phyloP scores from a whole-genome alignment of 1,284 basidiomycete species.

The Inonotus hispidus region DNA sequence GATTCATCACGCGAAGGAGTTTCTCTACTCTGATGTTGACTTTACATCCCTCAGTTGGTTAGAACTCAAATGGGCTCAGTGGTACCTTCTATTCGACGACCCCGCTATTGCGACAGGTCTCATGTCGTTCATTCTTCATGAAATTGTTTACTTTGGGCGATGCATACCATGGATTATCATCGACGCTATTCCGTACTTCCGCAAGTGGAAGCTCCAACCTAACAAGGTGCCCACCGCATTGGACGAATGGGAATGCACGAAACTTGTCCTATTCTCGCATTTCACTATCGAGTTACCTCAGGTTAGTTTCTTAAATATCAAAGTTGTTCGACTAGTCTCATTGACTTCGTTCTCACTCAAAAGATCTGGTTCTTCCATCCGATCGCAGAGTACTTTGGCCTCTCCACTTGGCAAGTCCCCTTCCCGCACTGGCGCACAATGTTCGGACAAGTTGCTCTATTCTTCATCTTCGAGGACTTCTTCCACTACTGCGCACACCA shows the following conservation, averaged over 20 bases:
- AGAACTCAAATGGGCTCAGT: conserved; percentile 76
- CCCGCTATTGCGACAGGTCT: conserved; percentile 93
- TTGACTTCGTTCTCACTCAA: conserved; percentile 1
- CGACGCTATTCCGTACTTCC: conserved; percentile 91
- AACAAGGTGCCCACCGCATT: conserved; percentile 73
- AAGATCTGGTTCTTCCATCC: conserved; percentile 99
- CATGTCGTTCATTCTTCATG: conserved; percentile 91
- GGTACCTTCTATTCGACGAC: conserved; percentile 86
- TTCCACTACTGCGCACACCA: conserved; percentile 90
- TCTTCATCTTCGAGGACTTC: conserved; percentile 96
- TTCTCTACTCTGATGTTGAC: conserved; percentile 58
- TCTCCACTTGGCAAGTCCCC: conserved; percentile 90
- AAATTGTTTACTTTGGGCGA: conserved; percentile 98
- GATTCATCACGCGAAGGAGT: conserved; percentile 23
- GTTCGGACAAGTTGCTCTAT: conserved; percentile 79
- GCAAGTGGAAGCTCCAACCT: conserved; percentile 92
- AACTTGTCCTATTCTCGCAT: conserved; percentile 91
- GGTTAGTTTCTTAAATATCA: conserved; percentile 41
- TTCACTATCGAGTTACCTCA: conserved; percentile 95
- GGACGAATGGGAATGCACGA: conserved; percentile 97
- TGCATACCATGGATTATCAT: conserved; percentile 95
- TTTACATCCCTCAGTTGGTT: conserved; percentile 66
- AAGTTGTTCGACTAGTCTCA: conserved; percentile 2
- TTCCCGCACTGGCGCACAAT: conserved; percentile 74
- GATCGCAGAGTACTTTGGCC: conserved; percentile 84